These are phyloP conservation scores for Pyropia haitanensis DNA, from an alignment of 23 red algal species.

Conservation along the genomic window DNA sequence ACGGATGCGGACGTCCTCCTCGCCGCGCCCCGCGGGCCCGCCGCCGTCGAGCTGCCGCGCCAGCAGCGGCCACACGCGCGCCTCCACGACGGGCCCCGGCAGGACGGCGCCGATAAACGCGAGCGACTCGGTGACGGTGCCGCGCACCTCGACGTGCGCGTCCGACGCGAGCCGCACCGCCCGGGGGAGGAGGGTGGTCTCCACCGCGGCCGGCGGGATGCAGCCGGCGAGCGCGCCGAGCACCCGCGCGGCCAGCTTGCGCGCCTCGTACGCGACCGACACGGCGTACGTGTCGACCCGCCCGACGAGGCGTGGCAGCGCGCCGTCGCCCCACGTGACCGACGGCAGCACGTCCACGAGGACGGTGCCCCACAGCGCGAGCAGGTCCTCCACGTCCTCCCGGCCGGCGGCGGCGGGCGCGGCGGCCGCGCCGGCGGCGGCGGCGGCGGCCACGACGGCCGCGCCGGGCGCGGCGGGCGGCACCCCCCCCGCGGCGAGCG, in stretches of 20 bases:
- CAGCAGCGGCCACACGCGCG: conserved; percentile 38
- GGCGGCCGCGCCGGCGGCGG: conserved; percentile 1
- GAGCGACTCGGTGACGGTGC: conserved; percentile 50
- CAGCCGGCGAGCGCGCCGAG: conserved; percentile 46
- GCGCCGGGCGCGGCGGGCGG: conserved; percentile 3
- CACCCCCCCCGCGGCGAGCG: background rate
- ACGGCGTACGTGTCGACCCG: conserved; percentile 52
- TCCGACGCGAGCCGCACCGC: conserved; percentile 40
- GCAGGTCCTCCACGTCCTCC: conserved; percentile 35
- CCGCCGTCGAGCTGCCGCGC: conserved; percentile 22
- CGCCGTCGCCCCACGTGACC: conserved; percentile 43
- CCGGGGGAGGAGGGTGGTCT: conserved; percentile 57
- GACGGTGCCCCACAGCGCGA: conserved; percentile 44
- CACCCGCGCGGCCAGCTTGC: conserved; percentile 65
- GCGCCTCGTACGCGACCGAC: conserved; percentile 27
- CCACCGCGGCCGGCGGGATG: conserved; percentile 26
- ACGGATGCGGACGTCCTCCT: conserved; percentile 47
- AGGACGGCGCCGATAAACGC: conserved; percentile 49
- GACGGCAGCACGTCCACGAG: conserved; percentile 60
- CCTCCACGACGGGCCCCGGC: conserved; percentile 38
- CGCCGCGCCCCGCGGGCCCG: background rate
- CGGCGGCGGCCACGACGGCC: conserved; percentile 6
- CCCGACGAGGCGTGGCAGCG: conserved; percentile 35
- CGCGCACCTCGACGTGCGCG: conserved; percentile 55
- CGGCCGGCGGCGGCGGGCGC: background rate